A percentile compares a stretch with the other conserved stretches of the same genome.
These are phyloP conservation scores for Periconia sp. DNA, from an alignment of 2,329 filamentous ascomycete genomes.

Conservation along the genomic window DNA sequence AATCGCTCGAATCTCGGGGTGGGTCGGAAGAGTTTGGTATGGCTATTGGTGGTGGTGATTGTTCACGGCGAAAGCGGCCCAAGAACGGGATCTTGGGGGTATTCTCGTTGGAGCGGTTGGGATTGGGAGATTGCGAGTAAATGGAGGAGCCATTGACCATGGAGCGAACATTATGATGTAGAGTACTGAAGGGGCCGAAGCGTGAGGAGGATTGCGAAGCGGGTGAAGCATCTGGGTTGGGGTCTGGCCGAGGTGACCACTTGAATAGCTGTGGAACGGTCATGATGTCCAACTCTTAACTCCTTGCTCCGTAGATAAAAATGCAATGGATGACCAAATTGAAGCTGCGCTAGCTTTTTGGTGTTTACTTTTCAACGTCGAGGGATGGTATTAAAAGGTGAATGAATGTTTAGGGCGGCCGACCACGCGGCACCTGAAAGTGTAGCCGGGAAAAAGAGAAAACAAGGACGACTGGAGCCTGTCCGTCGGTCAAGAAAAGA, in stretches of 20 bases:
- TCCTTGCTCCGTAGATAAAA: not conserved
- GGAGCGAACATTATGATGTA: conserved; percentile 26
- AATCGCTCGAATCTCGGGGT: conserved; percentile 28
- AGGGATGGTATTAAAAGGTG: conserved; percentile 16
- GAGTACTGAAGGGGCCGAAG: conserved; percentile 10
- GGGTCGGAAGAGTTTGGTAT: conserved; percentile 19
- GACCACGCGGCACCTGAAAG: conserved; percentile 26
- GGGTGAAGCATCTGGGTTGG: conserved; percentile 26
- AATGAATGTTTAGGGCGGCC: conserved; percentile 24
- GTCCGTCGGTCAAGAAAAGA: conserved; percentile 29
- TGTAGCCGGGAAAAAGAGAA: conserved; percentile 11
- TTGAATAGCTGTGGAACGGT: conserved; percentile 35
- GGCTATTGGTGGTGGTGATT: conserved; percentile 24
- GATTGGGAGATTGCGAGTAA: conserved; percentile 38
- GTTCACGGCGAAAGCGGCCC: conserved; percentile 34
- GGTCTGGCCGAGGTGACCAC: conserved; percentile 36
- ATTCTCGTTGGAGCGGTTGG: conserved; percentile 18
- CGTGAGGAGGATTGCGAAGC: conserved; percentile 18
- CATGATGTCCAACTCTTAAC: conserved; percentile 18
- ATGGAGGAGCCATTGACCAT: conserved; percentile 41
- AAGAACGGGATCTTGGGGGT: conserved; percentile 39
- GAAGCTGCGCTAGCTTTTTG: not conserved
- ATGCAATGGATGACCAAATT: not conserved
- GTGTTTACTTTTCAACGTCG: conserved; percentile 16
- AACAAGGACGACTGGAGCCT: conserved; percentile 36